Percentiles rank a stretch among this genome's conserved stretches.
Conservation (phyloP, 2,329 filamentous ascomycete species). For the Cytospora piceae region DNA sequence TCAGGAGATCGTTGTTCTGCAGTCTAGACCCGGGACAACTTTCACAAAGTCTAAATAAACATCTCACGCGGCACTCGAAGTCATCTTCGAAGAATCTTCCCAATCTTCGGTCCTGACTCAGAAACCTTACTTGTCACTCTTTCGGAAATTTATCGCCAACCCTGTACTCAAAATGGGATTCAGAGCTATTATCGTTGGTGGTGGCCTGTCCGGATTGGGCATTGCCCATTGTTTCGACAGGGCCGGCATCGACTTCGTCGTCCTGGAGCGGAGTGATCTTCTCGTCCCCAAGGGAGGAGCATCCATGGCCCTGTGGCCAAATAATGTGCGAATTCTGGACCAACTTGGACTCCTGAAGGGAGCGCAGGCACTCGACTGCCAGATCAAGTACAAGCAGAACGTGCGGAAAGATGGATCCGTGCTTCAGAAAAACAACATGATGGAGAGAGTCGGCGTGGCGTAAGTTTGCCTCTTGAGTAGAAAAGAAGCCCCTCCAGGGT, state of each 20-base stretch:
- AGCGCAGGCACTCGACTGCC: constrained; percentile 26
- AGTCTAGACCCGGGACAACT: neutral
- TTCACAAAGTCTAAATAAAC: neutral
- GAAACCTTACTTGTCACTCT: neutral
- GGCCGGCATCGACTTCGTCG: constrained; percentile 39
- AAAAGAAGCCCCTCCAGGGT: neutral
- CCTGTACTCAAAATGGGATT: constrained; percentile 23
- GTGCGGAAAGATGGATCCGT: constrained; percentile 31
- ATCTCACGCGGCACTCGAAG: neutral
- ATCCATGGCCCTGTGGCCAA: constrained; percentile 35
- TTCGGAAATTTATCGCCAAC: neutral
- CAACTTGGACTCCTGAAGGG: constrained; percentile 37
- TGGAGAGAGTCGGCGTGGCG: constrained; percentile 30
- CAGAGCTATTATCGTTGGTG: constrained; percentile 39
- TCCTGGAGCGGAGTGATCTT: constrained; percentile 37
- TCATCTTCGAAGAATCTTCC: neutral
- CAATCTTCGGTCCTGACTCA: neutral
- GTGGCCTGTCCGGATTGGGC: constrained; percentile 38
- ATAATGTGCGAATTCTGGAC: constrained; percentile 36
- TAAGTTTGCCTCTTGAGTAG: neutral
- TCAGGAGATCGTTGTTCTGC: neutral
- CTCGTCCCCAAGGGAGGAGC: constrained; percentile 34
- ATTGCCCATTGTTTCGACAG: constrained; percentile 38
- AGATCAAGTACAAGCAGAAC: constrained; percentile 31
- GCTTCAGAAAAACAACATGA: constrained; percentile 31